Percentiles rank a stretch among this genome's conserved stretches.
Conservation (phyloP, 306 rosid genomes). For the Bauhinia variegata region DNA sequence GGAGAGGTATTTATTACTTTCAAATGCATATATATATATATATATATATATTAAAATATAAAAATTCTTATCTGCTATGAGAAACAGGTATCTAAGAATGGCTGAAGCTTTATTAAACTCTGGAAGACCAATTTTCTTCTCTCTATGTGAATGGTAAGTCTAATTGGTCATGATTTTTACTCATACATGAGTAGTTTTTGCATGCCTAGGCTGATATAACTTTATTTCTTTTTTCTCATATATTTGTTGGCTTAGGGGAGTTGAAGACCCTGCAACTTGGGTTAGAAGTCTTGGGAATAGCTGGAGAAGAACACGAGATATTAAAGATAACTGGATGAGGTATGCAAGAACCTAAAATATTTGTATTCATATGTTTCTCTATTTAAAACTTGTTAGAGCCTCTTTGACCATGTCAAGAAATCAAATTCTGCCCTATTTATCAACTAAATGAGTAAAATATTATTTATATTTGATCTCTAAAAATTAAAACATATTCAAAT, state of each 20-base stretch:
- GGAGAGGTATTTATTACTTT: constrained; percentile 42
- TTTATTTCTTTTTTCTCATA: neutral
- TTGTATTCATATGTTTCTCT: too few species aligned
- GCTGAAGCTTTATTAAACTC: constrained; percentile 52
- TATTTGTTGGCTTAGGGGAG: constrained; percentile 28
- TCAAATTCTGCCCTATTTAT: too few species aligned
- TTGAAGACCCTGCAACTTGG: constrained; percentile 59
- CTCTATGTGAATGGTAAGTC: constrained; percentile 76
- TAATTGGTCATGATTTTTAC: neutral
- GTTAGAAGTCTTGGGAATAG: constrained; percentile 56
- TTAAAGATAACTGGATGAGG: constrained; percentile 56
- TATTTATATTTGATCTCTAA: too few species aligned
- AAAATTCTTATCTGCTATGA: neutral
- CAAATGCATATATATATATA: neutral
- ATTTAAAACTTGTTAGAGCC: too few species aligned
- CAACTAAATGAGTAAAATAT: too few species aligned
- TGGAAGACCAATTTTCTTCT: constrained; percentile 56
- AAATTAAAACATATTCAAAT: too few species aligned
- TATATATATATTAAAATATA: neutral
- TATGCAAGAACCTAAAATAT: constrained; percentile 2
- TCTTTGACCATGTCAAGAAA: too few species aligned
- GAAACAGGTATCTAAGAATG: constrained; percentile 64
- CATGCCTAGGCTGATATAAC: neutral
- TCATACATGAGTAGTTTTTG: neutral
- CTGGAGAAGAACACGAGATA: constrained; percentile 70